These are phyloP conservation scores for Suhomyces vadensis DNA, from an alignment of 805 yeast species.

Conservation along the genomic window DNA sequence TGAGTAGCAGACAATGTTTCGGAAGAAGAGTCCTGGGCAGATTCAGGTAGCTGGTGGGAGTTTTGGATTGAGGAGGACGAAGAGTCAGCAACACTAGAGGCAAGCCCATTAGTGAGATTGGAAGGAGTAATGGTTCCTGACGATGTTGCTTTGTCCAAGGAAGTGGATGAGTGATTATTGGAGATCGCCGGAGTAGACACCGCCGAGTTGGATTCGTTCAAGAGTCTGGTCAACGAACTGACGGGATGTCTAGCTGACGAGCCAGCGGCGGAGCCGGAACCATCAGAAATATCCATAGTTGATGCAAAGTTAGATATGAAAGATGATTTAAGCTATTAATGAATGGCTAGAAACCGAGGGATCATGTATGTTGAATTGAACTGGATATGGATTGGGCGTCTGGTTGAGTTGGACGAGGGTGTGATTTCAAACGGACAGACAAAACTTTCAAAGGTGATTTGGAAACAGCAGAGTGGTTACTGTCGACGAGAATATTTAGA, in stretches of 20 bases:
- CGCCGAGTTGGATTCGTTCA: conserved; percentile 34
- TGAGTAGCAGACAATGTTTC: too few relatives aligned
- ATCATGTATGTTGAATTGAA: too few relatives aligned
- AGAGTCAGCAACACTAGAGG: background rate
- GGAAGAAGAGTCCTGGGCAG: conserved; percentile 2
- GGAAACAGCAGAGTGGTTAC: background rate
- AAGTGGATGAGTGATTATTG: conserved; percentile 4
- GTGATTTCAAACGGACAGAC: too few relatives aligned
- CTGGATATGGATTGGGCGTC: too few relatives aligned
- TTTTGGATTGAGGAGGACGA: background rate
- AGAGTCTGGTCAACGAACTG: conserved; percentile 38
- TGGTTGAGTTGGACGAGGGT: too few relatives aligned
- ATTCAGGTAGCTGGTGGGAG: background rate
- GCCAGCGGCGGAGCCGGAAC: background rate
- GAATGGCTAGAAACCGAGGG: too few relatives aligned
- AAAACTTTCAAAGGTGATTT: background rate
- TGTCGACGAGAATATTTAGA: too few relatives aligned
- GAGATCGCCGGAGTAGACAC: conserved; percentile 13
- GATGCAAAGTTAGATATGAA: too few relatives aligned
- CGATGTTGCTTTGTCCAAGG: conserved; percentile 8
- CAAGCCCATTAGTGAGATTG: conserved; percentile 5
- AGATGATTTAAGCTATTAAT: too few relatives aligned
- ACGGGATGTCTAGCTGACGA: conserved; percentile 26
- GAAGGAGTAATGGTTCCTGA: conserved; percentile 16
- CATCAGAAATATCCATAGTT: conserved; percentile 6